Conservation (phyloP, 371 early-diverging fungal genomes). For the Dichotomocladium elegans region DNA sequence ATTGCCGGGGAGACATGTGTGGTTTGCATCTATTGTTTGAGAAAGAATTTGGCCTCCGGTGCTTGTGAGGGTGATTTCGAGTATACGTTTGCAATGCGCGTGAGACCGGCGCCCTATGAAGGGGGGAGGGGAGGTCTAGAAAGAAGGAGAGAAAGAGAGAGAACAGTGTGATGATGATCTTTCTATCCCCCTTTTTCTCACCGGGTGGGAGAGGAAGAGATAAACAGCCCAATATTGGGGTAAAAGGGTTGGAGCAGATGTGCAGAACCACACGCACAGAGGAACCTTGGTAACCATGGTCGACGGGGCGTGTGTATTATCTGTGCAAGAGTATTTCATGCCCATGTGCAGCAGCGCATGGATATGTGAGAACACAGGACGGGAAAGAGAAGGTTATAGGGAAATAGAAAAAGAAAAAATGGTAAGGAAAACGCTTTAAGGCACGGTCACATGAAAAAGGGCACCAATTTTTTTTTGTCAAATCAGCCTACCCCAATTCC, state of each 20-base stretch:
- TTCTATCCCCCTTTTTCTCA: no score
- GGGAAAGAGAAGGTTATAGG: not conserved
- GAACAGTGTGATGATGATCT: no score
- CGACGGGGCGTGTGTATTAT: no score
- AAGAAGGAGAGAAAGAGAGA: not conserved
- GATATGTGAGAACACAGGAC: not conserved
- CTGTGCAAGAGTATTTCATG: no score
- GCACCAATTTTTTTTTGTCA: conserved; percentile 1
- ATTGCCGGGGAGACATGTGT: not conserved
- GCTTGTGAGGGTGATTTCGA: not conserved
- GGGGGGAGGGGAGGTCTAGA: not conserved
- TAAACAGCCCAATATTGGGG: no score
- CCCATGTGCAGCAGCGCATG: not conserved
- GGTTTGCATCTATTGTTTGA: not conserved
- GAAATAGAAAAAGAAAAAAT: not conserved
- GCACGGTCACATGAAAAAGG: conserved; percentile 6
- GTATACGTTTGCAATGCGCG: not conserved
- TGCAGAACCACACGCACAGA: no score
- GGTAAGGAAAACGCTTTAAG: not conserved
- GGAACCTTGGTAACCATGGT: no score
- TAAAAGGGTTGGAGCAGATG: not conserved
- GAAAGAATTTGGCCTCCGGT: not conserved
- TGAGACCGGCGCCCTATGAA: not conserved
- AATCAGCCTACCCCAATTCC: not conserved
- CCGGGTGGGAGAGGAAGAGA: no score